Evolutionary conservation across 768 basidiomycete genomes (phyloP), one percentile per base, ranked within the genome.

Genomic region (Boletus eberwhitei): DNA sequence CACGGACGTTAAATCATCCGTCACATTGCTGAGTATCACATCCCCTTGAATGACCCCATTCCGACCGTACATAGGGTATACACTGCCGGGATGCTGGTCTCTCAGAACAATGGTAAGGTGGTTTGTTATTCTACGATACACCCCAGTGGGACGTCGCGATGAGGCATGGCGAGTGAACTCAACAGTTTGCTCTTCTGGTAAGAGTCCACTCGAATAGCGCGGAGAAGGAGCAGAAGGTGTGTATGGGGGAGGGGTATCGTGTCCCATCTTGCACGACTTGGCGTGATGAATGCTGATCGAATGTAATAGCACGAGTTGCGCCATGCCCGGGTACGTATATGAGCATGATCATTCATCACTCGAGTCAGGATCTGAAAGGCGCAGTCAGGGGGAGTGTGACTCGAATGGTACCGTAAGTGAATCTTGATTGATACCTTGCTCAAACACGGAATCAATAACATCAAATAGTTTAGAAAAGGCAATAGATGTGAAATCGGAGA

Each of bases 141-240:
- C 58, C 12, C 63, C 65, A 1, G 40, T 51, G 16, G 37, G 55
- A 37, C 45, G 19, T 47, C 35, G 59, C 7, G 58, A 50, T 3
- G 45, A 29, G 29, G 21, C 24, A 17, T 54, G 53, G 17, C 48
- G 80, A 3, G 77, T 77, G 43, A 74, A 75, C 36, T 80, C 77
- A 2, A 87, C 73, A 3, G 73, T 72, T 52, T 71, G 72, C 59
- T 88, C 86, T 43, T 77, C 80, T 8, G 67, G 71, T 2, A 73
- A 65, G 48, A 78, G 82, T 40, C 76, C 73, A 32, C 60, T 74
- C 41, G 86, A 82, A 64, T 88, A 88, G 0, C 64, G 58, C 0
- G 86, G 86, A 9, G n/a, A n/a, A n/a, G 81, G 78, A 0, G 70
- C 65, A 2, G 84, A 78, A 4, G 80, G 75, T 0, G 81, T 74